Evolutionary conservation across 2,329 filamentous ascomycete genomes (phyloP), one percentile per base, ranked within the genome.

Genomic region (Emmonsiellopsis sp.): DNA sequence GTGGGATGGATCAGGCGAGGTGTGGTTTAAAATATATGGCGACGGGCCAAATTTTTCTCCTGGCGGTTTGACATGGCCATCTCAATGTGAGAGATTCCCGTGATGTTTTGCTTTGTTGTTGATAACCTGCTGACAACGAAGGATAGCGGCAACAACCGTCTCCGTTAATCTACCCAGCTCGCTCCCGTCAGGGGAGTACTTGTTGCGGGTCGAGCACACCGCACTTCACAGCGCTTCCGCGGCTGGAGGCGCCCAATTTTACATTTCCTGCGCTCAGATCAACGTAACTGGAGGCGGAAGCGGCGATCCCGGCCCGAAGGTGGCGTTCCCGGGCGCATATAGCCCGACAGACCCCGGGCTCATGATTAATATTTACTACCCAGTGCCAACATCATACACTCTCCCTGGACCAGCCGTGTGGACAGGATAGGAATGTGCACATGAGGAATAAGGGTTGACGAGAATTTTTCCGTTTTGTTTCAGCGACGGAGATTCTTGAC

Each of bases 11-110:
- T 64, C 66, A 7, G 69, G 68, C 13, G 61, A 62, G 2, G 68
- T 68, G 4, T 72, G 71, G 69, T 70, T 71, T 62, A 76, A 77
- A 66, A 73, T 76, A 56, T 73, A 70, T 60, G 69, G 71, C 70
- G 74, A 52, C 62, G 53, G 49, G 14, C 53, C 49, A 13, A 67
- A 58, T 51, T 65, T 75, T 55, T 58, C 65, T 2, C 61, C 65
- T 2, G 58, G 58, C 5, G 67, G 68, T 2, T 61, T 75, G 55
- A 69, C 63, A 0, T 76, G 73, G 72, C 70, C 72, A 8, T 69
- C 68, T 45, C 59, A 70, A 45, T 69, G 71, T 71, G 34, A 13
- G 52, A 32, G 31, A 17, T 31, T 34, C 34, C 51, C n/a, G n/a
- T 31, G 33, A 36, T 54, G n/a, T 27, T 45, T 42, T 27, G 11